Percentiles rank a stretch among this genome's conserved stretches.
These are phyloP conservation scores for Hymenoscyphus albidus DNA, from an alignment of 2,329 filamentous ascomycete species.

Conservation along the genomic window DNA sequence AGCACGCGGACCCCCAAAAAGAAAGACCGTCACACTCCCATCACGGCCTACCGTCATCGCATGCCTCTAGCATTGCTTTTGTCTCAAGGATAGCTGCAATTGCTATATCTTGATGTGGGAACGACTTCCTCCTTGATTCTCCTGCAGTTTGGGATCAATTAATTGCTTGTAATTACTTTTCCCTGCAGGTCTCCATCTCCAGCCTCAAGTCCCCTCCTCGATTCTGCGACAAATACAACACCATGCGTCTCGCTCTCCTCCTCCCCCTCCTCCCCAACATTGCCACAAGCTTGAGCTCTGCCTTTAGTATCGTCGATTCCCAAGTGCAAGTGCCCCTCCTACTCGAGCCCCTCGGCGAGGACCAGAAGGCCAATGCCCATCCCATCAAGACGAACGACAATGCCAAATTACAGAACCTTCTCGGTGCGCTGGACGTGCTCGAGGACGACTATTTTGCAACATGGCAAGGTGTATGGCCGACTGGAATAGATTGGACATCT, in stretches of 20 bases:
- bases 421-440: conserved; percentile 68
- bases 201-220: conserved; percentile 5
- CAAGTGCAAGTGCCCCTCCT: conserved; percentile 6
- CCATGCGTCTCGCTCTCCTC: conserved; percentile 16
- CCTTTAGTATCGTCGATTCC: conserved; percentile 10
- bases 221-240: conserved; percentile 4
- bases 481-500: conserved; percentile 88
- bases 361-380: conserved; percentile 15
- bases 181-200: conserved; percentile 8
- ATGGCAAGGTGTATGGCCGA: conserved; percentile 78
- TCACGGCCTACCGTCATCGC: not conserved
- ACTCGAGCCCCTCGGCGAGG: conserved; percentile 4
- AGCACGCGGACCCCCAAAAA: too few species aligned
- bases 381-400: conserved; percentile 16
- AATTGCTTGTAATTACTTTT: conserved; percentile 12
- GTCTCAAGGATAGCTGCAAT: conserved; percentile 4
- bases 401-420: conserved; percentile 23
- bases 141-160: not conserved
- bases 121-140: conserved; percentile 17
- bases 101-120: conserved; percentile 24
- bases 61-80: not conserved
- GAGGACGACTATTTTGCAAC: conserved; percentile 74
- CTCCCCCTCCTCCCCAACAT: conserved; percentile 15
- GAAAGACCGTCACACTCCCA: not conserved
- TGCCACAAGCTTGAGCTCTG: conserved; percentile 1